phyloP scores from a whole-genome alignment of 1,139 yeast species.

The Yamadazyma spencermartinsiae region DNA sequence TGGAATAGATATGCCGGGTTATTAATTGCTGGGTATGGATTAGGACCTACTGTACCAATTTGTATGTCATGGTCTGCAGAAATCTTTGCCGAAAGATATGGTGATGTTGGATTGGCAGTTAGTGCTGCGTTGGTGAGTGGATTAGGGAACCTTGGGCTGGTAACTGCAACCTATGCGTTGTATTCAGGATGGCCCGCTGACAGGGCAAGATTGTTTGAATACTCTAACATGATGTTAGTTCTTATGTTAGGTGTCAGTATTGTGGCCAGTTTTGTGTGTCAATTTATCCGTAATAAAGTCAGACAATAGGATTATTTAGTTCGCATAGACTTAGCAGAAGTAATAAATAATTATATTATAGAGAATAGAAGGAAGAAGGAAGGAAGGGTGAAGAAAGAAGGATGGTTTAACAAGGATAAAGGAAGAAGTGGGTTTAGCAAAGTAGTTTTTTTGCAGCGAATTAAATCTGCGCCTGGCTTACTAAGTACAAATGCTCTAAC shows the following conservation, averaged over 20 bases:
- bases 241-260: constrained; percentile 74
- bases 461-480: too few species aligned
- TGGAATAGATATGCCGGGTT: constrained; percentile 84
- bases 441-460: too few species aligned
- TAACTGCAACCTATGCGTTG: constrained; percentile 80
- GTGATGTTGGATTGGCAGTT: constrained; percentile 84
- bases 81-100: constrained; percentile 68
- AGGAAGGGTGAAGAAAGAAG: too few species aligned
- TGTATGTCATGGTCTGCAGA: constrained; percentile 87
- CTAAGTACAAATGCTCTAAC: too few species aligned
- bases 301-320: too few species aligned
- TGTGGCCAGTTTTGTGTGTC: constrained; percentile 42
- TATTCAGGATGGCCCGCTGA: constrained; percentile 89
- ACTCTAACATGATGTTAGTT: constrained; percentile 85
- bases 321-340: constrained; percentile 1
- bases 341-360: too few species aligned
- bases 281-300: constrained; percentile 27
- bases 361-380: too few species aligned
- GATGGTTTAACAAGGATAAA: too few species aligned
- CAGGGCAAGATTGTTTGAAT: constrained; percentile 53
- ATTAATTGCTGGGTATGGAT: constrained; percentile 78
- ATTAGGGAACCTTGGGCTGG: constrained; percentile 83
- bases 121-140: constrained; percentile 84
- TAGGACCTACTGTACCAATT: constrained; percentile 90
- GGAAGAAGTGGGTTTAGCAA: too few species aligned